Evolutionary conservation across 352 stramenopile genomes (phyloP).

Genomic region (Globisporangium paroecandrum): DNA sequence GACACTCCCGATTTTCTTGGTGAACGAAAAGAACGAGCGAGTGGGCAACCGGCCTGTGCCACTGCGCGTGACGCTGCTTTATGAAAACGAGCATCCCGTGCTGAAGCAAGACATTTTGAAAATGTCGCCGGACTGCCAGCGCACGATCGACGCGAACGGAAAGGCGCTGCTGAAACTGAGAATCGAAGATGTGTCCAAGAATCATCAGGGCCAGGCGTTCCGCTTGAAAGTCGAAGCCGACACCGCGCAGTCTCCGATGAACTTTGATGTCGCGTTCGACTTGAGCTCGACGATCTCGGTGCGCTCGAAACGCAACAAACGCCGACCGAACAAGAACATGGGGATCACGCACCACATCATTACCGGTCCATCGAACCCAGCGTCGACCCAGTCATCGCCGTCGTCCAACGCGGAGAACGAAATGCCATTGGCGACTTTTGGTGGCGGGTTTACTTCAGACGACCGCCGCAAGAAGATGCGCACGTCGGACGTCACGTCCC

Average conservation of each 20-base stretch:
- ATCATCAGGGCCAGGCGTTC: conserved; percentile 95
- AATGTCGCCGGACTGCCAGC: conserved; percentile 82
- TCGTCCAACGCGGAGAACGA: conserved; percentile 70
- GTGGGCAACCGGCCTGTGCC: conserved; percentile 73
- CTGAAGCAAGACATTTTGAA: conserved; percentile 95
- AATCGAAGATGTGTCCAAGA: conserved; percentile 97
- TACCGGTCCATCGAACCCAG: conserved; percentile 54
- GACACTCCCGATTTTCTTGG: conserved; percentile 70
- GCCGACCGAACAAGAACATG: conserved; percentile 54
- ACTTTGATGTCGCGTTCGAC: conserved; percentile 89
- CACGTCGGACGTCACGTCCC: conserved; percentile 20
- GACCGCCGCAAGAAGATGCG: conserved; percentile 73
- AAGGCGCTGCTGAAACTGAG: conserved; percentile 86
- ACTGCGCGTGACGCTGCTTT: conserved; percentile 77
- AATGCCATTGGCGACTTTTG: conserved; percentile 42
- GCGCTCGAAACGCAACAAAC: conserved; percentile 94
- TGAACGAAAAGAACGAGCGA: conserved; percentile 78
- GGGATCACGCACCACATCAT: conserved; percentile 76
- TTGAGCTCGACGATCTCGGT: conserved; percentile 91
- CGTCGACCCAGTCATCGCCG: conserved; percentile 63
- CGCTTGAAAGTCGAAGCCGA: conserved; percentile 89
- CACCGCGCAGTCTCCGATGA: conserved; percentile 81
- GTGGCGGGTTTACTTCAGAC: conserved; percentile 49
- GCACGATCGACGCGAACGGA: conserved; percentile 80
- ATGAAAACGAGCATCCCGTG: conserved; percentile 87